Evolutionary conservation across 176 grass and related monocot species (phyloP), one percentile per base, ranked within the genome.

Genomic region (Cenchrus purpureus): DNA sequence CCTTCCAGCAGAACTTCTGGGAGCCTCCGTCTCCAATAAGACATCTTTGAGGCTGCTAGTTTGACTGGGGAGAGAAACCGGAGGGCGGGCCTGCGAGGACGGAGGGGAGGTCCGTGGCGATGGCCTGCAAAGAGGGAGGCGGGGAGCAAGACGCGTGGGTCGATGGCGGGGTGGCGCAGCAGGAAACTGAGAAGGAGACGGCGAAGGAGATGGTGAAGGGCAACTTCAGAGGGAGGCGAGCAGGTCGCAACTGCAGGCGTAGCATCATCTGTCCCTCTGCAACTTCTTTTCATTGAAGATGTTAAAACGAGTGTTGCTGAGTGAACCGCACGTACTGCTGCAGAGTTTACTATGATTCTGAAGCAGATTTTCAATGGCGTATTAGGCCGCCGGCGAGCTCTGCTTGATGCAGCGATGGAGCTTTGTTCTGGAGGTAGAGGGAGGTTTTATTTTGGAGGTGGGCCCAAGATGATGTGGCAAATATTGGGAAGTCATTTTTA

Each of bases 51-150:
- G 12, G 49, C 58, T 15, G 19, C 17, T 12, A 85, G 79, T 42
- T 29, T 34, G 73, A 76, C 87, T 2, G 91, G 96, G 64, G 92
- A 87, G 68, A 98, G 93, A 64, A 94, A 90, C 13, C 90, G 86
- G 80, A 98, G 86, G 79, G 46, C 1, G 79, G 83, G 62, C 89
- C 80, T 28, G 86, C 89, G 65, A 98, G 96, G 55, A 98, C 63
- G 9, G 96, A 62, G 73, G 95, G 91, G 73, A 98, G 91, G 78
- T 91, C 87, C 52, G 91, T 73, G 29, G 93, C 93, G 65, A 93
- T 59, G 16, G 87, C 12, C 73, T 72, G 60, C 3, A 88, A 70
- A 5, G 81, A 76, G 51, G 88, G 83, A 43, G 79, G 65, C 40
- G 81, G 20, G 12, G 90, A 46, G 6, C 54, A 12, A 25, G 83